phyloP scores from a whole-genome alignment of 2,329 filamentous ascomycete species.

The Fusarium piperis region DNA sequence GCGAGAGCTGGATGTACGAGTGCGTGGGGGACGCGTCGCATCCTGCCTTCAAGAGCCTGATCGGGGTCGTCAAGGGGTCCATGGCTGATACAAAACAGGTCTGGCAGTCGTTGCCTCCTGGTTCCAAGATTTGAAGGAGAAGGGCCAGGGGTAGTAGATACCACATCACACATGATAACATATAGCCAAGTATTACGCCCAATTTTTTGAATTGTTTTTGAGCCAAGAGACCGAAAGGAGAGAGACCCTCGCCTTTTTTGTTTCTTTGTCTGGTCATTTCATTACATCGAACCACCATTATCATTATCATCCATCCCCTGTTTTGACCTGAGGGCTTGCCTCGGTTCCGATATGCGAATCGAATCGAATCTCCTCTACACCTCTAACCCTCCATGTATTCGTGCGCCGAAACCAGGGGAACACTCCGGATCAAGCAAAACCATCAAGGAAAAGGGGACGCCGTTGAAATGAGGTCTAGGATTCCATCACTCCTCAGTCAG shows the following conservation, averaged over 20 bases:
- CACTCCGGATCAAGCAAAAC: constrained; percentile 2
- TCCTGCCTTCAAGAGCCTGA: constrained; percentile 77
- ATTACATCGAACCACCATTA: constrained; percentile 26
- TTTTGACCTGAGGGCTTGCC: background rate
- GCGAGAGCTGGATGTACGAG: constrained; percentile 92
- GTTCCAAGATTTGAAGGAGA: constrained; percentile 63
- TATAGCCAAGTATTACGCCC: constrained; percentile 2
- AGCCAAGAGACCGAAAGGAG: background rate
- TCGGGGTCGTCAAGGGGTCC: constrained; percentile 81
- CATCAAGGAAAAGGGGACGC: constrained; percentile 3
- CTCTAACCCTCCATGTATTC: constrained; percentile 4
- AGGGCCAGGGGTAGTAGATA: background rate
- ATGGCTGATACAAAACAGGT: constrained; percentile 74
- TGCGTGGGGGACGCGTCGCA: constrained; percentile 83
- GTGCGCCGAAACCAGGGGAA: background rate
- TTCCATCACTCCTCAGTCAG: constrained; percentile 19
- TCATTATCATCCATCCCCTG: constrained; percentile 15
- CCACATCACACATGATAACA: background rate
- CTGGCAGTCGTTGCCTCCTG: constrained; percentile 67
- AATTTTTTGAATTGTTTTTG: constrained; percentile 10
- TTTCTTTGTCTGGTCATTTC: constrained; percentile 12
- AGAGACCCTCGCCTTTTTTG: constrained; percentile 2
- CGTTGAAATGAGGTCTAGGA: background rate
- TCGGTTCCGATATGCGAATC: constrained; percentile 15
- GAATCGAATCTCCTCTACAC: constrained; percentile 29